These are phyloP conservation scores for Yamadazyma dendronema DNA, from an alignment of 1,139 yeast genomes.

Conservation along the genomic window DNA sequence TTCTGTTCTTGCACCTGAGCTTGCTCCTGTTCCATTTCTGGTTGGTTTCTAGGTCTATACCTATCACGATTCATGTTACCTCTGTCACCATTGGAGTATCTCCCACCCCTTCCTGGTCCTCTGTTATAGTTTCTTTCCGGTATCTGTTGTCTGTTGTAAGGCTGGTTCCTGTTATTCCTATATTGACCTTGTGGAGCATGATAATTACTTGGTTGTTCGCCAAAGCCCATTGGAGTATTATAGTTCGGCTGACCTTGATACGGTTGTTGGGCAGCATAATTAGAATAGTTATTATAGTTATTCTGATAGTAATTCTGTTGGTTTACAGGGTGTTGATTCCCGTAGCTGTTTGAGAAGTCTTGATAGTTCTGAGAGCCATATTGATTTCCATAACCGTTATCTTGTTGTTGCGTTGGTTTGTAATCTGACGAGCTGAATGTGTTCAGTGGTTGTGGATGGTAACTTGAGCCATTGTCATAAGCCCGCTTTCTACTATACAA, in stretches of 20 bases:
- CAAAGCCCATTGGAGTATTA: too few species aligned
- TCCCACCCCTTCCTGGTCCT: background rate
- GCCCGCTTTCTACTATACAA: background rate
- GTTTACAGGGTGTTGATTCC: background rate
- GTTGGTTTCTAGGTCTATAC: background rate
- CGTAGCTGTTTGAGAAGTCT: background rate
- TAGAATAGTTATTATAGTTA: background rate
- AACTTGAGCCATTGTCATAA: background rate
- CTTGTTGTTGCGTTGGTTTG: too few species aligned
- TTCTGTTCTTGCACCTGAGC: slow-evolving; percentile 19
- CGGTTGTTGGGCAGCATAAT: background rate
- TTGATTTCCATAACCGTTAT: too few species aligned
- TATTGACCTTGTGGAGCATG: background rate
- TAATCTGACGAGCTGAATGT: background rate
- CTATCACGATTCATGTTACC: background rate
- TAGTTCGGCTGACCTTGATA: background rate
- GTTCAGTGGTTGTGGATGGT: background rate
- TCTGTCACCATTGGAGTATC: background rate
- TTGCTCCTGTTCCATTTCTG: slow-evolving; percentile 4
- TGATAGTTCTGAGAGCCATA: too few species aligned
- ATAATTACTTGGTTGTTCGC: too few species aligned
- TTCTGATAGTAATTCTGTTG: background rate
- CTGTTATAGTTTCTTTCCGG: background rate
- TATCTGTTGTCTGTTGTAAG: background rate
- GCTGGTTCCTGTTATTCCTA: background rate